phyloP scores from a whole-genome alignment of 768 basidiomycete species.

The Coprinopsis marcescibilis region DNA sequence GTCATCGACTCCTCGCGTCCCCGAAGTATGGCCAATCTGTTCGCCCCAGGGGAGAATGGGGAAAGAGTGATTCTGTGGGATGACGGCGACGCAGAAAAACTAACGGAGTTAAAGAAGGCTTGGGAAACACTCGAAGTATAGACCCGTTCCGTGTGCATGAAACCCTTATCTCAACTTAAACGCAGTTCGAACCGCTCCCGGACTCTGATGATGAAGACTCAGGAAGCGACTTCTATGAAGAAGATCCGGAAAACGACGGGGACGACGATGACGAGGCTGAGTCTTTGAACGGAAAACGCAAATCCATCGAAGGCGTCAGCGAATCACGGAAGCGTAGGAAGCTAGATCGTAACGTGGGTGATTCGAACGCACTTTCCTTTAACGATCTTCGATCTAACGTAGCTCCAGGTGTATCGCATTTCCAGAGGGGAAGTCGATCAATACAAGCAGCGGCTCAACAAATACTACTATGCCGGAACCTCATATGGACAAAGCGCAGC shows the following conservation, averaged over 20 bases:
- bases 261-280: conserved; percentile 29
- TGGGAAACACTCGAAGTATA: conserved; percentile 82
- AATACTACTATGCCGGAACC: conserved; percentile 81
- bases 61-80: conserved; percentile 89
- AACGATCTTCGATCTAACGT: neutral
- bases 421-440: conserved; percentile 63
- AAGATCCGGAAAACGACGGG: conserved; percentile 41
- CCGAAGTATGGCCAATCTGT: conserved; percentile 82
- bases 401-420: conserved; percentile 48
- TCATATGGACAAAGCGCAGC: conserved; percentile 88
- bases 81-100: conserved; percentile 70
- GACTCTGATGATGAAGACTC: conserved; percentile 63
- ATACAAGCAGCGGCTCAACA: conserved; percentile 62
- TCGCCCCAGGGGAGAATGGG: conserved; percentile 59
- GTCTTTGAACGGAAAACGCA: conserved; percentile 42
- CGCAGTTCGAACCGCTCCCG: conserved; percentile 72
- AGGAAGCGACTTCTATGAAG: conserved; percentile 41
- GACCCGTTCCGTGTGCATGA: conserved; percentile 7
- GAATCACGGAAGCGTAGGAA: conserved; percentile 53
- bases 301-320: conserved; percentile 34
- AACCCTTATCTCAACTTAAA: conserved; percentile 4
- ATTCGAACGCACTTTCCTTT: conserved; percentile 10
- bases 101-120: conserved; percentile 69
- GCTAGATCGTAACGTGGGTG: conserved; percentile 39
- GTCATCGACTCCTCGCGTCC: conserved; percentile 94